These are phyloP conservation scores for Chlorociboria aeruginascens DNA, from an alignment of 495 filamentous ascomycete species.

Conservation along the genomic window DNA sequence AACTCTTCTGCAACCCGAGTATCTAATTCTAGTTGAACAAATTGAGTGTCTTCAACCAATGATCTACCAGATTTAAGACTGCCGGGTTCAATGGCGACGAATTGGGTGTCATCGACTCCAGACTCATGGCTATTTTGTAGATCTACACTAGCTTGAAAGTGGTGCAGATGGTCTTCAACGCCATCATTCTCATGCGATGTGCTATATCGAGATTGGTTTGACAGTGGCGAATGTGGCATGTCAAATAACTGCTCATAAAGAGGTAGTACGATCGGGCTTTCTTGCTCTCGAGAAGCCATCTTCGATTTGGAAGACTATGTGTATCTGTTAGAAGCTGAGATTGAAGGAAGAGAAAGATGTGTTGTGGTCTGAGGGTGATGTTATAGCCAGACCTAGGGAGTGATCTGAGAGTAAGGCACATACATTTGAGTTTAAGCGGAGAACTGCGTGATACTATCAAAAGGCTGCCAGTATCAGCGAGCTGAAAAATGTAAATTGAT, in stretches of 20 bases:
- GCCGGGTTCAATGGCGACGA: neutral
- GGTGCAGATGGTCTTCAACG: neutral
- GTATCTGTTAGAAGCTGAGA: too few species aligned
- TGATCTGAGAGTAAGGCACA: too few species aligned
- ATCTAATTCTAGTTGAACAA: conserved; percentile 4
- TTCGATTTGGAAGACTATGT: neutral
- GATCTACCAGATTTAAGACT: too few species aligned
- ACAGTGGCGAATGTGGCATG: neutral
- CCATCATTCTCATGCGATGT: neutral
- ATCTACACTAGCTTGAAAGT: neutral
- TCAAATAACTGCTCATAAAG: neutral
- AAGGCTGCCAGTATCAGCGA: too few species aligned
- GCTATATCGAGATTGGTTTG: neutral
- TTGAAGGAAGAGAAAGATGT: too few species aligned
- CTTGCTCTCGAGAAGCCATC: neutral
- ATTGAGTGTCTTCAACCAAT: neutral
- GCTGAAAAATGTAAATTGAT: too few species aligned
- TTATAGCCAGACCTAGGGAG: too few species aligned
- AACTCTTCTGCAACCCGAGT: conserved; percentile 1
- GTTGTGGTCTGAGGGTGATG: too few species aligned
- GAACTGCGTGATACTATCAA: too few species aligned
- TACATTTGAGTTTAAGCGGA: too few species aligned
- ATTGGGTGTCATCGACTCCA: conserved; percentile 9
- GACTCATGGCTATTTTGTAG: conserved; percentile 2
- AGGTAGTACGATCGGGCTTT: conserved; percentile 1